Conservation (phyloP, 2,329 filamentous ascomycete species). For the Remersonia thermophila region DNA sequence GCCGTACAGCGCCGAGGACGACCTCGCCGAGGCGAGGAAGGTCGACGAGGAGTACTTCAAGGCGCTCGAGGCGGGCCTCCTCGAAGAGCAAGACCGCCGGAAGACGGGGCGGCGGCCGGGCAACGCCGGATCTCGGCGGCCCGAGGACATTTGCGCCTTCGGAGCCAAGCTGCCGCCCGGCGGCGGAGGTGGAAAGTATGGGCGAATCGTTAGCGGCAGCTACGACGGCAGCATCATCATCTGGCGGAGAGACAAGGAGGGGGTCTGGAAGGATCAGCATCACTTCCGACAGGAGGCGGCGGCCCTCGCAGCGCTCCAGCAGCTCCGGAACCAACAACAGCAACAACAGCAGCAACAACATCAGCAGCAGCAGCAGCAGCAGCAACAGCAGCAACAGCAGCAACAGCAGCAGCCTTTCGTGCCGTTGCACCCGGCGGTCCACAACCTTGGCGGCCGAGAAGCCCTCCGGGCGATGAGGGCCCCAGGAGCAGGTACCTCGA, state of each 20-base stretch:
- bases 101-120: conserved; percentile 29
- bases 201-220: conserved; percentile 90
- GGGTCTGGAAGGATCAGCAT: conserved; percentile 71
- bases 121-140: conserved; percentile 63
- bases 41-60: conserved; percentile 64
- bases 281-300: conserved; percentile 64
- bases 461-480: conserved; percentile 1
- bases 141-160: conserved; percentile 64
- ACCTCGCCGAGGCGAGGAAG: conserved; percentile 57
- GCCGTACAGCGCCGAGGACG: conserved; percentile 64
- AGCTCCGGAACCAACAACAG: conserved; percentile 6
- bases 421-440: conserved; percentile 14
- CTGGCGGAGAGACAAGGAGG: conserved; percentile 77
- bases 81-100: conserved; percentile 26
- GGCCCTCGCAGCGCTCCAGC: conserved; percentile 34
- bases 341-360: not conserved
- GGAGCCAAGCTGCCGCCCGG: conserved; percentile 84
- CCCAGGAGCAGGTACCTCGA: not conserved
- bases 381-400: conserved; percentile 17
- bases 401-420: conserved; percentile 6
- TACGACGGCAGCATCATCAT: conserved; percentile 95
- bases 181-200: conserved; percentile 78
- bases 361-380: conserved; percentile 14
- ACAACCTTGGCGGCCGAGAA: conserved; percentile 1
- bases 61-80: conserved; percentile 39